Evolutionary conservation across 495 filamentous ascomycete species (phyloP).

Genomic region (Daldinia grandis): DNA sequence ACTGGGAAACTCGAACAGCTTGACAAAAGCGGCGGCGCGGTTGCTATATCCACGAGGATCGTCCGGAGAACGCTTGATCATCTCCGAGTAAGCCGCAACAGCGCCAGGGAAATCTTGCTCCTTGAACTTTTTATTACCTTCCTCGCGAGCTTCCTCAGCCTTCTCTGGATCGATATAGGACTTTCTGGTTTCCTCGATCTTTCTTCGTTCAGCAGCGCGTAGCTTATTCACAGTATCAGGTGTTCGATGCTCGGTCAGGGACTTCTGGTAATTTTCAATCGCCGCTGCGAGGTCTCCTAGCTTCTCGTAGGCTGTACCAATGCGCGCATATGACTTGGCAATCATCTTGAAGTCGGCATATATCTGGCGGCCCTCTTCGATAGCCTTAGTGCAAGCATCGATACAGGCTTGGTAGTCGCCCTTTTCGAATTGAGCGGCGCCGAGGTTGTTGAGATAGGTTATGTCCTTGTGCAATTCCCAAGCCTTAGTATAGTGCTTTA

Average conservation of each 20-base stretch:
- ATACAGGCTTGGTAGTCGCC: constrained; percentile 89
- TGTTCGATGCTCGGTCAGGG: constrained; percentile 95
- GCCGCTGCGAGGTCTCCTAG: constrained; percentile 79
- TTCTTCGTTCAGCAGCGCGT: constrained; percentile 88
- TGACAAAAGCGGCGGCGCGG: constrained; percentile 94
- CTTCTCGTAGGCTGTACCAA: constrained; percentile 92
- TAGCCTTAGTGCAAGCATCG: constrained; percentile 83
- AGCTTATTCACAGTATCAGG: constrained; percentile 93
- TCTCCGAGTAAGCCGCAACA: constrained; percentile 94
- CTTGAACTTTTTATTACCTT: constrained; percentile 96
- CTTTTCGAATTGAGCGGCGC: constrained; percentile 95
- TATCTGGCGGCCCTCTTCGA: constrained; percentile 85
- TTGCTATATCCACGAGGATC: constrained; percentile 97
- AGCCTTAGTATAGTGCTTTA: constrained; percentile 93
- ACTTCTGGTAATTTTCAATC: constrained; percentile 90
- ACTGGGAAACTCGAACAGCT: constrained; percentile 92
- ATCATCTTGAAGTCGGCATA: constrained; percentile 96
- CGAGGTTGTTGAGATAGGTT: constrained; percentile 95
- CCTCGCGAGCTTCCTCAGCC: constrained; percentile 93
- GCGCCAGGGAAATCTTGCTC: constrained; percentile 95
- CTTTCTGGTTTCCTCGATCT: constrained; percentile 76
- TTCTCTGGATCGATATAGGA: constrained; percentile 89
- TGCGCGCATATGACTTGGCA: constrained; percentile 94
- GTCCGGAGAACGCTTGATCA: constrained; percentile 93
- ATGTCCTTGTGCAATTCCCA: constrained; percentile 97